A percentile compares a stretch with the other conserved stretches of the same genome.
These are phyloP conservation scores for Lachancea nothofagi DNA, from an alignment of 805 yeast genomes.

Conservation along the genomic window DNA sequence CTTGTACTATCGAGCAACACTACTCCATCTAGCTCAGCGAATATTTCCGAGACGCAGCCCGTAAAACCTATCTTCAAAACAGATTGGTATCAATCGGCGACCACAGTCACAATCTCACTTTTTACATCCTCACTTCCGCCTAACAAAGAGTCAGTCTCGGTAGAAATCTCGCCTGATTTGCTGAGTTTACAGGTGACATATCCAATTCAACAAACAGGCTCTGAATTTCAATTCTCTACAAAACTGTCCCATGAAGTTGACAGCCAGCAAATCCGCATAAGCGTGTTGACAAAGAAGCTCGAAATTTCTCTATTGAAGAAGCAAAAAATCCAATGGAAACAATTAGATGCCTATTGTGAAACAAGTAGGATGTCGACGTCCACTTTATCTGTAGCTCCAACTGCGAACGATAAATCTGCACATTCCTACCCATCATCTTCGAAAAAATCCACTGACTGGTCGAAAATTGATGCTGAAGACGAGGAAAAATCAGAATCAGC, in stretches of 20 bases:
- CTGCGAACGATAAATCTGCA: constrained; percentile 2
- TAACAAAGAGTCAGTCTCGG: constrained; percentile 33
- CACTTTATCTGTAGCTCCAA: neutral
- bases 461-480: constrained; percentile 43
- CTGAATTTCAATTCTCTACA: constrained; percentile 54
- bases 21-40: neutral
- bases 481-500: constrained; percentile 46
- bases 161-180: constrained; percentile 37
- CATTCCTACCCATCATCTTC: constrained; percentile 59
- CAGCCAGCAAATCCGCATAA: constrained; percentile 39
- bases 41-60: neutral
- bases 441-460: constrained; percentile 64
- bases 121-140: constrained; percentile 62
- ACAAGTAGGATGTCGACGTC: neutral
- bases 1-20: too few relatives aligned
- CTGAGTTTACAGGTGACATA: constrained; percentile 33
- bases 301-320: constrained; percentile 59
- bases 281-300: constrained; percentile 64
- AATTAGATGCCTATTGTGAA: constrained; percentile 31
- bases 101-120: constrained; percentile 56
- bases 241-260: constrained; percentile 50
- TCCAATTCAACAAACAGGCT: constrained; percentile 27
- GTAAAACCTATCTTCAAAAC: constrained; percentile 30
- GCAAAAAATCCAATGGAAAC: constrained; percentile 46
- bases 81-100: constrained; percentile 72